phyloP scores from a whole-genome alignment of 1,284 basidiomycete species.

The Microbotryum silenes-acaulis region DNA sequence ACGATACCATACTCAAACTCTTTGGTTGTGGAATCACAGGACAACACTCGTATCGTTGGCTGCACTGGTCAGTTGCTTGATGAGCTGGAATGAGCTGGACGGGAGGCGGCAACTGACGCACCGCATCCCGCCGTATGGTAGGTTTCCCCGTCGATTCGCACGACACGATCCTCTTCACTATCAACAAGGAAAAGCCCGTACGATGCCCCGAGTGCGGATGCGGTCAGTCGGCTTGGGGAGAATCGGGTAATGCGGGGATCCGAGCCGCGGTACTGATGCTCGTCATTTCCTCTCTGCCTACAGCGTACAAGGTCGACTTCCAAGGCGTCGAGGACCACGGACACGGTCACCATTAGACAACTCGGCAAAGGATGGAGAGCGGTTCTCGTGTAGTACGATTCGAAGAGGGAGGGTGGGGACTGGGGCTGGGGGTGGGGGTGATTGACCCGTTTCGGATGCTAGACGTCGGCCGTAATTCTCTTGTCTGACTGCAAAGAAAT shows the following conservation, averaged over 20 bases:
- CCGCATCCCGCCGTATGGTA: not conserved
- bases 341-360: slow-evolving; percentile 32
- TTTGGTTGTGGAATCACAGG: slow-evolving; percentile 46
- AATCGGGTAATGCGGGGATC: not conserved
- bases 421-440: not conserved
- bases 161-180: slow-evolving; percentile 44
- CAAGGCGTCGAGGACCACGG: slow-evolving; percentile 31
- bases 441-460: not conserved
- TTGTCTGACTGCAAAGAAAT: not conserved
- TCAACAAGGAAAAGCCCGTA: slow-evolving; percentile 53
- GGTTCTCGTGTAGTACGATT: not conserved
- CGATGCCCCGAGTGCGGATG: slow-evolving; percentile 89
- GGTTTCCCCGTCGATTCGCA: slow-evolving; percentile 64
- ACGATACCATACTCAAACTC: not conserved
- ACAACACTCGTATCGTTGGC: slow-evolving; percentile 69
- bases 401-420: not conserved
- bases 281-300: not conserved
- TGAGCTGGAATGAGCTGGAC: too few relatives aligned
- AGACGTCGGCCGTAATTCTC: not conserved
- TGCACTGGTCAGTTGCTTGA: slow-evolving; percentile 61
- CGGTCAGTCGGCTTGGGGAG: slow-evolving; percentile 47
- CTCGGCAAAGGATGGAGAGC: not conserved
- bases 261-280: not conserved
- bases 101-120: not conserved
- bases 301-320: slow-evolving; percentile 37